Percentiles rank a stretch among this genome's conserved stretches.
Conservation (phyloP, 805 yeast species). For the Cyberlindnera euphorbiiphila region DNA sequence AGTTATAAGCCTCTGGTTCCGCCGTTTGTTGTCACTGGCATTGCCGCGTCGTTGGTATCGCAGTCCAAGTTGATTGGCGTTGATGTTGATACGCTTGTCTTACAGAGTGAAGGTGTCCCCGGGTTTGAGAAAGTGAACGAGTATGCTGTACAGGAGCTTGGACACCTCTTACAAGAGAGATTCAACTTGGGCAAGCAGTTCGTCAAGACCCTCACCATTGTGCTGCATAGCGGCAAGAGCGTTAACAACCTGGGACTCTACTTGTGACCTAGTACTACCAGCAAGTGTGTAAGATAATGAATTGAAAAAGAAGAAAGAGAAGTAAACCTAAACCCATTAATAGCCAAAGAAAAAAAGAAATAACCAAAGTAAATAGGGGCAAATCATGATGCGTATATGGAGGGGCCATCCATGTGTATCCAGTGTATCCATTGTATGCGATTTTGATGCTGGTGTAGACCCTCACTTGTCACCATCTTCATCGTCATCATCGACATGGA, state of each 20-base stretch:
- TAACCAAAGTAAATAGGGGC: too few relatives aligned
- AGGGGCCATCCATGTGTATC: too few relatives aligned
- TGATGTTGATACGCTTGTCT: constrained; percentile 21
- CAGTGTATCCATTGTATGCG: too few relatives aligned
- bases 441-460: too few relatives aligned
- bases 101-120: constrained; percentile 59
- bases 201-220: constrained; percentile 8
- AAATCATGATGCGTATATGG: too few relatives aligned
- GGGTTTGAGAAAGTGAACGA: constrained; percentile 53
- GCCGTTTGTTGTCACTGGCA: constrained; percentile 61
- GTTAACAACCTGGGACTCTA: constrained; percentile 26
- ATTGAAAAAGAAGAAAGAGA: not conserved
- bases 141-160: constrained; percentile 28
- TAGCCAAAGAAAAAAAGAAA: too few relatives aligned
- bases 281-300: not conserved
- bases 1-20: constrained; percentile 38
- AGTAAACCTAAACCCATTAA: too few relatives aligned
- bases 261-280: constrained; percentile 12
- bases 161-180: constrained; percentile 5
- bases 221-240: constrained; percentile 17
- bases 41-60: constrained; percentile 43
- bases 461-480: too few relatives aligned
- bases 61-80: constrained; percentile 16
- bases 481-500: constrained; percentile 22
- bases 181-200: constrained; percentile 11